Conservation (phyloP, 805 yeast species). For the Myxozyma monticola region DNA sequence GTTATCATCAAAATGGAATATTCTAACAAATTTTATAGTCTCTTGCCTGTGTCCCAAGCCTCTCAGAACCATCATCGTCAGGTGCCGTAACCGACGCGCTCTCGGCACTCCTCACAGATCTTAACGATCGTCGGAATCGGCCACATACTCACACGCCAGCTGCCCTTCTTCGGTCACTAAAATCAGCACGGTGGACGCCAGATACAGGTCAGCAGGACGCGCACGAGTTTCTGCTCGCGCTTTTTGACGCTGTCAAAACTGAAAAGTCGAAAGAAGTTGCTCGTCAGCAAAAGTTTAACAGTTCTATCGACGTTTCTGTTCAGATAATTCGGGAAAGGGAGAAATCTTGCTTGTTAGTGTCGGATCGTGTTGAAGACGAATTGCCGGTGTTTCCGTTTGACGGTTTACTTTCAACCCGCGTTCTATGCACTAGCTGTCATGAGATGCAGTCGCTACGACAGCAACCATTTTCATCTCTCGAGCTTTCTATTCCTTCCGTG, state of each 20-base stretch:
- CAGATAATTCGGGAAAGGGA: not conserved
- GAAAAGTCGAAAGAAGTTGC: slow-evolving; percentile 6
- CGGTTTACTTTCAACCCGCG: slow-evolving; percentile 83
- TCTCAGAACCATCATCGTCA: slow-evolving; percentile 8
- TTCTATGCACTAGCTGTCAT: slow-evolving; percentile 88
- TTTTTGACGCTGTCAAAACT: slow-evolving; percentile 20
- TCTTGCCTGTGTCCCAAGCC: slow-evolving; percentile 12
- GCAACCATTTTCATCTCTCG: slow-evolving; percentile 57
- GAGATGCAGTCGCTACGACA: slow-evolving; percentile 91
- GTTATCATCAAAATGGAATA: too few species aligned
- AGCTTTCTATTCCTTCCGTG: slow-evolving; percentile 32
- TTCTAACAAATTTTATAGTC: slow-evolving; percentile 11
- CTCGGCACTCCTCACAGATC: not conserved
- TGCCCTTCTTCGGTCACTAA: slow-evolving; percentile 14
- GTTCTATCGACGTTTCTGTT: slow-evolving; percentile 5
- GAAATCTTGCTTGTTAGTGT: not conserved
- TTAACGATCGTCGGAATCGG: slow-evolving; percentile 9
- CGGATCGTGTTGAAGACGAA: not conserved
- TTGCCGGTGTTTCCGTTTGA: slow-evolving; percentile 62
- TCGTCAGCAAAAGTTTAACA: not conserved
- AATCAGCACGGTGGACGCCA: slow-evolving; percentile 20
- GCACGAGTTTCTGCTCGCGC: slow-evolving; percentile 28
- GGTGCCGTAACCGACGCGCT: slow-evolving; percentile 10
- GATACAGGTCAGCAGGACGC: slow-evolving; percentile 31
- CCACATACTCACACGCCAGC: slow-evolving; percentile 17